A percentile compares a stretch with the other conserved stretches of the same genome.
Evolutionary conservation across 176 grass and related monocot genomes (phyloP).

Genomic region (Lolium rigidum): DNA sequence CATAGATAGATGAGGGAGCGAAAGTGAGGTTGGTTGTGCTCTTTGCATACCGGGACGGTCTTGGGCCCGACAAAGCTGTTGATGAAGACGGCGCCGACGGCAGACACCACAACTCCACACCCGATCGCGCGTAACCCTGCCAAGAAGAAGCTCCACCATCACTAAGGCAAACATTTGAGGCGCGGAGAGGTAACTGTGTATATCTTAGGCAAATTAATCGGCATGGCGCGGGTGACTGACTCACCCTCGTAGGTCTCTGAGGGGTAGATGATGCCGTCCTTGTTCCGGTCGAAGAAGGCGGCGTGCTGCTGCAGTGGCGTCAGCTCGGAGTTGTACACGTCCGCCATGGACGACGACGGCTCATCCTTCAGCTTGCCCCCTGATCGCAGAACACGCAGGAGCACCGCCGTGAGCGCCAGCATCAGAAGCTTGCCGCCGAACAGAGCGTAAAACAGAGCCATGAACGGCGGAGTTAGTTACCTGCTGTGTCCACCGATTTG

Average conservation of each 20-base stretch:
- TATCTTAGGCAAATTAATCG: no score
- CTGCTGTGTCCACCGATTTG: neutral
- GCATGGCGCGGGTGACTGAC: no score
- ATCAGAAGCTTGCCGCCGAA: neutral
- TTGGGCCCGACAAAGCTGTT: slow-evolving; percentile 51
- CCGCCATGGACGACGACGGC: no score
- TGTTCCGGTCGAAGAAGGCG: no score
- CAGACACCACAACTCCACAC: slow-evolving; percentile 45
- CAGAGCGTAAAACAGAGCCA: neutral
- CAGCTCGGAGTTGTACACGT: no score
- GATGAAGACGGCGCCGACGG: slow-evolving; percentile 50
- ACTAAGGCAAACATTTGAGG: neutral
- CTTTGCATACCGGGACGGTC: slow-evolving; percentile 43
- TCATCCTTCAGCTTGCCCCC: no score
- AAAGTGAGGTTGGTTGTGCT: neutral
- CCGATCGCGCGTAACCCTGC: slow-evolving; percentile 74
- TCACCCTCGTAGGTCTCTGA: no score
- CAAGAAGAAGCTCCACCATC: neutral
- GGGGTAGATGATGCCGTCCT: no score
- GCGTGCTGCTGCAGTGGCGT: no score
- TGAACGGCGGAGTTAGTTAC: neutral
- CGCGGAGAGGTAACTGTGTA: no score
- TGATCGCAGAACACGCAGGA: no score
- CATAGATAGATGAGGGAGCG: no score
- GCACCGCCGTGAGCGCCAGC: neutral